phyloP scores from a whole-genome alignment of 768 basidiomycete species.

The Phallus indusiatus region DNA sequence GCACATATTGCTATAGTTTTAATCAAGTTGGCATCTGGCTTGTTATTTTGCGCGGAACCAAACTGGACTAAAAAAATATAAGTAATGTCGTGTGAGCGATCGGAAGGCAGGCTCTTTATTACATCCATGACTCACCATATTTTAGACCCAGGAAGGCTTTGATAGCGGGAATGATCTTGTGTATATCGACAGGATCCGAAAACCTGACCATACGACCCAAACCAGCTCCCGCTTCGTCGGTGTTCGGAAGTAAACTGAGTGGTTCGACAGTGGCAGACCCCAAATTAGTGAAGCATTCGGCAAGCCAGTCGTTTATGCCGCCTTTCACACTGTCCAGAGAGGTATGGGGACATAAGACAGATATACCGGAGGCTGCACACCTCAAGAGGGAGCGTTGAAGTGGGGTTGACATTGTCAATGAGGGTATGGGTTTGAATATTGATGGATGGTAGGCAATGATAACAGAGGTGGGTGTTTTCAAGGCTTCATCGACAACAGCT shows the following conservation, averaged over 20 bases:
- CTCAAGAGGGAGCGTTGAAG: slow-evolving; percentile 72
- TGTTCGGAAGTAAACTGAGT: slow-evolving; percentile 24
- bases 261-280: slow-evolving; percentile 35
- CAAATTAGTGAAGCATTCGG: slow-evolving; percentile 23
- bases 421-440: slow-evolving; percentile 66
- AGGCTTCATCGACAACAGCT: slow-evolving; percentile 59
- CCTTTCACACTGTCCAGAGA: slow-evolving; percentile 75
- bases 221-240: slow-evolving; percentile 29
- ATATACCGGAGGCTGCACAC: slow-evolving; percentile 76
- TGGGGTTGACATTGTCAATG: slow-evolving; percentile 68
- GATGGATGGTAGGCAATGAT: slow-evolving; percentile 83
- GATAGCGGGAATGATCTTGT: slow-evolving; percentile 54
- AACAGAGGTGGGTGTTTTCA: slow-evolving; percentile 48
- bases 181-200: slow-evolving; percentile 44
- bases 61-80: slow-evolving; percentile 8
- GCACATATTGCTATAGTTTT: slow-evolving; percentile 81
- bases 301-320: slow-evolving; percentile 90
- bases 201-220: slow-evolving; percentile 64
- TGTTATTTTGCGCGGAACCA: slow-evolving; percentile 12
- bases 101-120: slow-evolving; percentile 12
- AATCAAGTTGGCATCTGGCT: background rate
- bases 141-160: slow-evolving; percentile 56
- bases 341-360: slow-evolving; percentile 82
- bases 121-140: slow-evolving; percentile 37
- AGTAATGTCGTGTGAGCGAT: slow-evolving; percentile 14